phyloP scores from a whole-genome alignment of 192 early-diverging fungal species.

The Backusella psychrophila region DNA sequence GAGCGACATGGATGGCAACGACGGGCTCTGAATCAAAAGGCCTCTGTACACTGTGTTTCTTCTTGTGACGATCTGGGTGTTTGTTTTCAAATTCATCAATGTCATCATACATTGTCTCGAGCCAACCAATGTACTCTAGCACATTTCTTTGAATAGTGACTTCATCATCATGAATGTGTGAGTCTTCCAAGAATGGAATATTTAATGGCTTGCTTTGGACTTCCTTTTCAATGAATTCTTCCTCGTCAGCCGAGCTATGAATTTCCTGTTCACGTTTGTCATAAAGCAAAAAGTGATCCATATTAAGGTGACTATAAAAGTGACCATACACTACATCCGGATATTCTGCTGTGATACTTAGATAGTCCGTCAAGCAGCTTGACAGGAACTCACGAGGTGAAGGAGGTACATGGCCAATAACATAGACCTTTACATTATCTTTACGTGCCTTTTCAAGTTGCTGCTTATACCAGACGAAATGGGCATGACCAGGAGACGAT shows the following conservation, averaged over 20 bases:
- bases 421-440: constrained; percentile 45
- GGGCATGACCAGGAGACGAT: constrained; percentile 27
- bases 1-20: constrained; percentile 41
- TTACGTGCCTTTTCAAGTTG: constrained; percentile 48
- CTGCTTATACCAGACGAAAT: constrained; percentile 68
- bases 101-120: neutral
- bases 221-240: neutral
- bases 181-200: neutral
- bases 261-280: neutral
- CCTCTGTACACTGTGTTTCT: neutral
- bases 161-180: constrained; percentile 21
- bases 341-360: constrained; percentile 37
- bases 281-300: constrained; percentile 46
- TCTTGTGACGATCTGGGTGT: constrained; percentile 29
- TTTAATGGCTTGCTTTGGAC: neutral
- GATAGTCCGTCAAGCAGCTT: constrained; percentile 41
- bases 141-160: constrained; percentile 15
- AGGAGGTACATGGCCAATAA: constrained; percentile 69
- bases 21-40: neutral
- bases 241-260: neutral
- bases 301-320: constrained; percentile 71
- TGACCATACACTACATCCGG: constrained; percentile 60
- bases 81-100: constrained; percentile 15
- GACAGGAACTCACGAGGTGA: constrained; percentile 37
- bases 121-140: constrained; percentile 17